These are phyloP conservation scores for Citrus cavaleriei DNA, from an alignment of 345 rosid species.

Conservation along the genomic window DNA sequence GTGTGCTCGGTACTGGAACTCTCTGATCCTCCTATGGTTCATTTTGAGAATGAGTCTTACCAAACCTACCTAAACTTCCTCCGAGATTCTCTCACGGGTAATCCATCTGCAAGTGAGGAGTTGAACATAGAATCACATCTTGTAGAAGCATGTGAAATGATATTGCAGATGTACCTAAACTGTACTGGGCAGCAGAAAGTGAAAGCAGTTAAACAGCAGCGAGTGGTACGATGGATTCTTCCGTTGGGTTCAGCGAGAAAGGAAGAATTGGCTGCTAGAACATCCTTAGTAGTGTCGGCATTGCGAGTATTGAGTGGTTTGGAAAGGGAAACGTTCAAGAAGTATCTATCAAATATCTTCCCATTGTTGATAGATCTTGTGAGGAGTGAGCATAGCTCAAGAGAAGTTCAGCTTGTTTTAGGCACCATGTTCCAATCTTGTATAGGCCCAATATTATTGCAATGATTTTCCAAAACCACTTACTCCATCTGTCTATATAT, in stretches of 20 bases:
- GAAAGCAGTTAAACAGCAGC: conserved; percentile 22
- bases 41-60: conserved; percentile 82
- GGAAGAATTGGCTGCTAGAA: conserved; percentile 83
- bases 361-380: conserved; percentile 81
- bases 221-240: conserved; percentile 51
- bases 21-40: conserved; percentile 78
- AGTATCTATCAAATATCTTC: conserved; percentile 46
- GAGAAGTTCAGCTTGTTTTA: conserved; percentile 64
- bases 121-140: conserved; percentile 55
- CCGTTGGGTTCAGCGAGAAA: conserved; percentile 64
- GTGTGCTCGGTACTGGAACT: conserved; percentile 70
- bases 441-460: conserved; percentile 69
- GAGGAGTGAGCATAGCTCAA: conserved; percentile 78
- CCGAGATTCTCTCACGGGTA: conserved; percentile 40
- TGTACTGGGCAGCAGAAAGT: conserved; percentile 36
- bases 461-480: conserved; percentile 3
- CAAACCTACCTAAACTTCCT: conserved; percentile 67
- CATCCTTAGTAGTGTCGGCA: conserved; percentile 57
- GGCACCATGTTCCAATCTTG: conserved; percentile 69
- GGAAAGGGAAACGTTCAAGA: conserved; percentile 52
- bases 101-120: conserved; percentile 40
- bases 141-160: conserved; percentile 48
- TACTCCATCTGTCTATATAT: background rate
- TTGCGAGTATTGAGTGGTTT: conserved; percentile 48
- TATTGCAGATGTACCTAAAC: conserved; percentile 60